Conservation (phyloP, 108 stramenopile genomes). For the Cyclotella cryptica region DNA sequence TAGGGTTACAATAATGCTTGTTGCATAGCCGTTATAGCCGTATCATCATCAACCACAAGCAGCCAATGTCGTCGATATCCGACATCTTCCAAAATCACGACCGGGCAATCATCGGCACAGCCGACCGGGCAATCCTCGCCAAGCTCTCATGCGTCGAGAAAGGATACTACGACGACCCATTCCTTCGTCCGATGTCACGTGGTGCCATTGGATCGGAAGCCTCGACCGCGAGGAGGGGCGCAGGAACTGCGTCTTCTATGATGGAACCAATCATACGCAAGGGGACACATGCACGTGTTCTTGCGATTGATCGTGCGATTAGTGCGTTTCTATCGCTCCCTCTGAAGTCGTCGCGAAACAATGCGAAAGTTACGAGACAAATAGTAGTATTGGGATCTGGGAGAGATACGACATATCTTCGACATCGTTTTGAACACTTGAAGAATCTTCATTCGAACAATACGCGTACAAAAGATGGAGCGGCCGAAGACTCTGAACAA, state of each 20-base stretch:
- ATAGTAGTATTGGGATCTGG: constrained; percentile 86
- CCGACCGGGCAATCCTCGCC: constrained; percentile 78
- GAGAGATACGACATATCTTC: constrained; percentile 85
- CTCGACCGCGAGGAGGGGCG: no score
- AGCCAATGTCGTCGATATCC: background rate
- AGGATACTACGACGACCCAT: constrained; percentile 86
- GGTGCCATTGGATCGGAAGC: constrained; percentile 24
- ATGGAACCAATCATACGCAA: constrained; percentile 81
- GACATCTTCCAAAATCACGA: constrained; percentile 14
- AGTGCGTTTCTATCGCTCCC: constrained; percentile 61
- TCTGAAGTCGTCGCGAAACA: constrained; percentile 9
- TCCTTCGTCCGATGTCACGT: constrained; percentile 57
- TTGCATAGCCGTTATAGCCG: no score
- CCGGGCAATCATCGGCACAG: constrained; percentile 70
- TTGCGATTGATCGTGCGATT: constrained; percentile 82
- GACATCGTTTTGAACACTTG: constrained; percentile 49
- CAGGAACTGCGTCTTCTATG: background rate
- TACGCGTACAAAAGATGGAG: background rate
- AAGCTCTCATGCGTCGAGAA: constrained; percentile 74
- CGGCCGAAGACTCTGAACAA: background rate
- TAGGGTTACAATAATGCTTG: no score
- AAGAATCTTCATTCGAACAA: background rate
- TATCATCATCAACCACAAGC: no score
- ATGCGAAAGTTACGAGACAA: constrained; percentile 39
- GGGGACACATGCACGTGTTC: constrained; percentile 87